phyloP scores from a whole-genome alignment of 495 filamentous ascomycete genomes.

The Terfezia boudieri region DNA sequence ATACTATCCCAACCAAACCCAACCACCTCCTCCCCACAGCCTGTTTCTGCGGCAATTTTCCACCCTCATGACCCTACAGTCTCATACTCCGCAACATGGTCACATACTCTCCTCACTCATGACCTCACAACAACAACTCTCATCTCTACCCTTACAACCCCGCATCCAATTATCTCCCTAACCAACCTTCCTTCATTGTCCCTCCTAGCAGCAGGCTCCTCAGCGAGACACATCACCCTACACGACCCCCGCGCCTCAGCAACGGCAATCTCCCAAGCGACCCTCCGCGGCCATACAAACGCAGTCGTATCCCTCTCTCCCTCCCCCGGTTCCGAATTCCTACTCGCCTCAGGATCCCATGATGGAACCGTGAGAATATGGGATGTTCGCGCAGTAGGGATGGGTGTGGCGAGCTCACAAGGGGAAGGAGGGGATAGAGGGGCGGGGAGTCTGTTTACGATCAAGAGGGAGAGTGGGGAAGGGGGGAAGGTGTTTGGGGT shows the following conservation, averaged over 20 bases:
- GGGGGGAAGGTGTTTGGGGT: constrained; percentile 57
- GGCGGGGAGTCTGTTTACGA: constrained; percentile 43
- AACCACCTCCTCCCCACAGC: constrained; percentile 3
- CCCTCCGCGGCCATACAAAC: constrained; percentile 73
- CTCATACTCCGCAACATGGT: constrained; percentile 69
- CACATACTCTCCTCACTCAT: constrained; percentile 76
- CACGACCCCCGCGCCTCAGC: constrained; percentile 67
- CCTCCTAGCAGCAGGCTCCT: constrained; percentile 64
- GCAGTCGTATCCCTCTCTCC: constrained; percentile 47
- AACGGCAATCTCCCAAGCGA: constrained; percentile 54
- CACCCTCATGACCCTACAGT: constrained; percentile 64
- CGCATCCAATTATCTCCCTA: constrained; percentile 58
- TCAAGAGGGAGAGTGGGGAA: constrained; percentile 45
- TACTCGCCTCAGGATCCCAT: constrained; percentile 60
- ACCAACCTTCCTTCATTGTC: constrained; percentile 38
- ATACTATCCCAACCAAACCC: not conserved
- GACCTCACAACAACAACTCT: constrained; percentile 56
- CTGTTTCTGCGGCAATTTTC: constrained; percentile 58
- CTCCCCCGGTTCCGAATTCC: constrained; percentile 51
- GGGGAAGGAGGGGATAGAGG: not conserved
- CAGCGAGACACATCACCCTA: constrained; percentile 68
- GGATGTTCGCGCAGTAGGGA: constrained; percentile 62
- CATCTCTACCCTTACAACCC: constrained; percentile 58
- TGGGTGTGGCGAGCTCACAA: not conserved
- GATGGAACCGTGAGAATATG: constrained; percentile 82